Conservation (phyloP, 306 rosid species). For the Aeschynomene evenia region DNA sequence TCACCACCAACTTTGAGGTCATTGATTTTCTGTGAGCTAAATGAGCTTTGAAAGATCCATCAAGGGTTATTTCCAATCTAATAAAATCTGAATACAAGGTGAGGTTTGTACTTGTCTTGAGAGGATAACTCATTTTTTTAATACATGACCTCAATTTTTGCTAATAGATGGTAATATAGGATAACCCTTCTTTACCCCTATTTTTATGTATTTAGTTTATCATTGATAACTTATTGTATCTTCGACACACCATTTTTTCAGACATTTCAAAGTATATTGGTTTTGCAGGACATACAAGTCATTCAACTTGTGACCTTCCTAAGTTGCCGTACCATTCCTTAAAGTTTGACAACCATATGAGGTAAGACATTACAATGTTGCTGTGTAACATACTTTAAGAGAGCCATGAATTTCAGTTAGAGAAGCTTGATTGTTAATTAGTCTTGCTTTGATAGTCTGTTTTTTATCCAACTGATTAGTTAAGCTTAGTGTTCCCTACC, state of each 20-base stretch:
- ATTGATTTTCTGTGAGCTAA: conserved; percentile 63
- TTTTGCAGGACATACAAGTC: conserved; percentile 32
- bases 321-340: conserved; percentile 64
- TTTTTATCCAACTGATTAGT: conserved; percentile 12
- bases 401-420: conserved; percentile 7
- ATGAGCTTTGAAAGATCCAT: conserved; percentile 69
- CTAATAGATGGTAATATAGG: neutral
- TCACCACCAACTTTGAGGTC: conserved; percentile 76
- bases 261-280: conserved; percentile 56
- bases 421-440: conserved; percentile 14
- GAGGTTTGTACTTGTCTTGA: neutral
- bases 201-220: conserved; percentile 17
- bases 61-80: conserved; percentile 63
- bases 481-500: neutral
- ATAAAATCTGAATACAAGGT: conserved; percentile 73
- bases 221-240: neutral
- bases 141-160: neutral
- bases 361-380: conserved; percentile 57
- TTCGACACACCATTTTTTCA: conserved; percentile 38
- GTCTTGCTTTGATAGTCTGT: conserved; percentile 13
- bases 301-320: conserved; percentile 39
- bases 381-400: conserved; percentile 7
- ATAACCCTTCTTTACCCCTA: neutral
- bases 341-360: conserved; percentile 59
- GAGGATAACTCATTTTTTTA: neutral